These are phyloP conservation scores for Naganishia sp. DNA, from an alignment of 1,284 basidiomycete species.

Conservation along the genomic window DNA sequence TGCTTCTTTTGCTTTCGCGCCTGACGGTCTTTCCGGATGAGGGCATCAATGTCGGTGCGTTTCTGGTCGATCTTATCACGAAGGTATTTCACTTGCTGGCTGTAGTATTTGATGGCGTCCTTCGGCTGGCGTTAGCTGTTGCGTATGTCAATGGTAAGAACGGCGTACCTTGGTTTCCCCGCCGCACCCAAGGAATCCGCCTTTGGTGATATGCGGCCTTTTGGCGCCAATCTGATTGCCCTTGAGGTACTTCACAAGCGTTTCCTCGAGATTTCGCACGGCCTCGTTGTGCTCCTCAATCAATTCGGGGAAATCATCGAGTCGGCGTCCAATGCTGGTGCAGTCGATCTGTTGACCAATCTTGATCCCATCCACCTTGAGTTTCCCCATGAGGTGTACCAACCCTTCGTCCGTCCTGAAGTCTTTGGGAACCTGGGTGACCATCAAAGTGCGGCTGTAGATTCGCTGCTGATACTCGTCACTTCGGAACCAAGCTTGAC, in stretches of 20 bases:
- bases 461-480: conserved; percentile 52
- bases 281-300: conserved; percentile 77
- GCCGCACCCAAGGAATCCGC: conserved; percentile 69
- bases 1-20: conserved; percentile 44
- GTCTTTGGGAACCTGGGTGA: conserved; percentile 68
- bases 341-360: conserved; percentile 50
- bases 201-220: conserved; percentile 71
- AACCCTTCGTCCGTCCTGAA: conserved; percentile 75
- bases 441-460: conserved; percentile 54
- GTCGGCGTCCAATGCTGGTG: conserved; percentile 46
- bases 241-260: conserved; percentile 82
- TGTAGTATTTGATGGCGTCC: conserved; percentile 82
- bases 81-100: conserved; percentile 62
- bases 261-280: conserved; percentile 76
- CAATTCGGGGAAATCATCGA: conserved; percentile 53
- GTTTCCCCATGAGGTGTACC: conserved; percentile 66
- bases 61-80: conserved; percentile 76
- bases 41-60: conserved; percentile 69
- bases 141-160: conserved; percentile 28
- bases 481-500: conserved; percentile 52
- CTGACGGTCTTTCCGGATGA: conserved; percentile 47
- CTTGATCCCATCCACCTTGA: conserved; percentile 59
- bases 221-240: conserved; percentile 70
- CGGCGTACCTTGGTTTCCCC: conserved; percentile 63
- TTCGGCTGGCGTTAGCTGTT: conserved; percentile 27